Evolutionary conservation across 768 basidiomycete genomes (phyloP).

Genomic region (Boletus patriciae): DNA sequence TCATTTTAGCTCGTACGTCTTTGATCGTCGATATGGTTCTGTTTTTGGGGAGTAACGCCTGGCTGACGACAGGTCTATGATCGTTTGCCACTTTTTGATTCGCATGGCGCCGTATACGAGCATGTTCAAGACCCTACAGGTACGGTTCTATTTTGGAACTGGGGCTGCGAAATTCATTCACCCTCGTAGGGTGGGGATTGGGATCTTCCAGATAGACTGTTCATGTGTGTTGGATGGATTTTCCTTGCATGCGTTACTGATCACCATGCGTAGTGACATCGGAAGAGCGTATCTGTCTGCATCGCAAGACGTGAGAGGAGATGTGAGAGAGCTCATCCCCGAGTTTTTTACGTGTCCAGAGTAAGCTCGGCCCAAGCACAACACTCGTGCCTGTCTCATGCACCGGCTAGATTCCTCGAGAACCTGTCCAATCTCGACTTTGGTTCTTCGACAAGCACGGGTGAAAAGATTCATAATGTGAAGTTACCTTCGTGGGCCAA

Average conservation of each 20-base stretch:
- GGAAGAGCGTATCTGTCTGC: conserved; percentile 83
- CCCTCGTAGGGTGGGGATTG: conserved; percentile 80
- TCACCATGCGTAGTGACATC: conserved; percentile 54
- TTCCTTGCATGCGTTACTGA: conserved; percentile 2
- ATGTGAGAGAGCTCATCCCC: conserved; percentile 91
- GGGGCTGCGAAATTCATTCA: neutral
- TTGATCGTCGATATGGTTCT: neutral
- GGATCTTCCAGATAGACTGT: conserved; percentile 88
- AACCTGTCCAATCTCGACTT: conserved; percentile 81
- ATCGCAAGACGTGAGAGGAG: conserved; percentile 81
- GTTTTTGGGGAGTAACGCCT: conserved; percentile 1
- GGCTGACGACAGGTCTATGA: conserved; percentile 63
- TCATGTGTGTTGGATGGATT: conserved; percentile 48
- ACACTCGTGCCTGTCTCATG: neutral
- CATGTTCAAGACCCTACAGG: conserved; percentile 90
- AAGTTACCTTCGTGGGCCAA: conserved; percentile 91
- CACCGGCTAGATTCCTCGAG: conserved; percentile 66
- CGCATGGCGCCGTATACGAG: conserved; percentile 87
- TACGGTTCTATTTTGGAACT: conserved; percentile 20
- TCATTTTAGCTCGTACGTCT: conserved; percentile 74
- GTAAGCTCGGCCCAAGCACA: conserved; percentile 35
- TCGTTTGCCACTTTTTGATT: conserved; percentile 92
- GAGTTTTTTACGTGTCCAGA: conserved; percentile 87
- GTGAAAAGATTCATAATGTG: conserved; percentile 83
- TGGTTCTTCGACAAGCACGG: conserved; percentile 67